Evolutionary conservation across 768 basidiomycete species (phyloP).

Genomic region (Tulasnella sp.): DNA sequence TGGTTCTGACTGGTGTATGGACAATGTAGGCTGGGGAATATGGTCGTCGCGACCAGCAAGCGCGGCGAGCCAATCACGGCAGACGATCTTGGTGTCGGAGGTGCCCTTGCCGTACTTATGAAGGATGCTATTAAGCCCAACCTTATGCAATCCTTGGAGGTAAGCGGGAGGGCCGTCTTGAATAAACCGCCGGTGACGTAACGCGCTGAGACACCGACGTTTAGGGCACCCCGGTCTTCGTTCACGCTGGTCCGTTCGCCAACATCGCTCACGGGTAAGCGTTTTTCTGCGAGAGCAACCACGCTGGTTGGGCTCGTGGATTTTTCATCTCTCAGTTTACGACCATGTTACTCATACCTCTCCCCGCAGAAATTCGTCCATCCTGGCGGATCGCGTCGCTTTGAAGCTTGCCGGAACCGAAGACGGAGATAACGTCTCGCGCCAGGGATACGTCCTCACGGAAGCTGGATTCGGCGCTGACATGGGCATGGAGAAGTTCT

Average conservation of each 20-base stretch:
- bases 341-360: background rate
- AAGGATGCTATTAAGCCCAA: slow-evolving; percentile 99
- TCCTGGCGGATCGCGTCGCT: slow-evolving; percentile 93
- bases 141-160: slow-evolving; percentile 94
- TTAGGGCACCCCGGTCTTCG: slow-evolving; percentile 94
- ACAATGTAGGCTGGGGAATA: slow-evolving; percentile 54
- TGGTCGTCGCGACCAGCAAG: slow-evolving; percentile 95
- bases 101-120: slow-evolving; percentile 92
- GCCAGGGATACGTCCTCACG: slow-evolving; percentile 89
- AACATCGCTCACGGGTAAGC: slow-evolving; percentile 79
- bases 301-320: background rate
- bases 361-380: slow-evolving; percentile 69
- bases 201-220: background rate
- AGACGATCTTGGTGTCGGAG: slow-evolving; percentile 91
- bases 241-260: slow-evolving; percentile 97
- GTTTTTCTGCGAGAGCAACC: background rate
- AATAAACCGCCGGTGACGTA: background rate
- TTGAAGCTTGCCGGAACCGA: slow-evolving; percentile 95
- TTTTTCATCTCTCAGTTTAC: background rate
- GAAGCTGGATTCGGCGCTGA: slow-evolving; percentile 99
- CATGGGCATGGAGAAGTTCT: slow-evolving; percentile 99
- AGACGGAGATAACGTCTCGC: slow-evolving; percentile 69
- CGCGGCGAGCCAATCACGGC: slow-evolving; percentile 86
- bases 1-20: background rate
- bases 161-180: slow-evolving; percentile 19